These are phyloP conservation scores for Entonaema liquescens DNA, from an alignment of 495 filamentous ascomycete species.

Conservation along the genomic window DNA sequence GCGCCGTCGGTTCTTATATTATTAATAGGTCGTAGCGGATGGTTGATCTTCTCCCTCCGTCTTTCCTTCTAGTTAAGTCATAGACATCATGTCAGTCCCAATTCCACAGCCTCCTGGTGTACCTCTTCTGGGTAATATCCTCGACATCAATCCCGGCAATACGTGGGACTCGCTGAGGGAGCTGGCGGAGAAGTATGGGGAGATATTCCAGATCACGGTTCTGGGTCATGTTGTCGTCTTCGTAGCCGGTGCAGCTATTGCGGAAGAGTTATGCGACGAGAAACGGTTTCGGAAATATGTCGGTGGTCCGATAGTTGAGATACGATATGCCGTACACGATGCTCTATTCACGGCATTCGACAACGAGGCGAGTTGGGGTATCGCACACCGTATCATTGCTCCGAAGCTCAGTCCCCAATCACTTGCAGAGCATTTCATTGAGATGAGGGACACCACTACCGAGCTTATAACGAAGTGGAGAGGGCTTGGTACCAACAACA, in stretches of 20 bases:
- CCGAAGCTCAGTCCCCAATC: slow-evolving; percentile 71
- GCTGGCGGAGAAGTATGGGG: slow-evolving; percentile 72
- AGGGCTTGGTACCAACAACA: slow-evolving; percentile 58
- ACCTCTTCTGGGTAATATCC: slow-evolving; percentile 73
- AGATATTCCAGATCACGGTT: slow-evolving; percentile 74
- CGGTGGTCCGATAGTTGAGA: slow-evolving; percentile 61
- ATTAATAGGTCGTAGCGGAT: slow-evolving; percentile 21
- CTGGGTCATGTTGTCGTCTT: slow-evolving; percentile 54
- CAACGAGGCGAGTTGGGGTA: slow-evolving; percentile 70
- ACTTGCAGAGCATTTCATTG: slow-evolving; percentile 69
- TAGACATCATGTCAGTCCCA: slow-evolving; percentile 49
- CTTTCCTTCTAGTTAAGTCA: neutral
- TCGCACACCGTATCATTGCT: slow-evolving; percentile 75
- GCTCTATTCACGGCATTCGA: slow-evolving; percentile 75
- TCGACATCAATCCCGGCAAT: slow-evolving; percentile 67
- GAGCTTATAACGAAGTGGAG: slow-evolving; percentile 78
- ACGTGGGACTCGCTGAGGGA: slow-evolving; percentile 69
- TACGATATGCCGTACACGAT: slow-evolving; percentile 67
- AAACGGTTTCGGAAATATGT: slow-evolving; percentile 71
- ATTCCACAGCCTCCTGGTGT: slow-evolving; percentile 74
- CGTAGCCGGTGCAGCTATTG: slow-evolving; percentile 62
- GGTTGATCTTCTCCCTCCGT: neutral
- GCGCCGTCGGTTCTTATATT: slow-evolving; percentile 10
- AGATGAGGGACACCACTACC: slow-evolving; percentile 70
- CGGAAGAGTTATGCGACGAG: slow-evolving; percentile 74